Base-by-base conservation (phyloP, 176 grass and related monocot species). In the Guadua angustifolia region DNA sequence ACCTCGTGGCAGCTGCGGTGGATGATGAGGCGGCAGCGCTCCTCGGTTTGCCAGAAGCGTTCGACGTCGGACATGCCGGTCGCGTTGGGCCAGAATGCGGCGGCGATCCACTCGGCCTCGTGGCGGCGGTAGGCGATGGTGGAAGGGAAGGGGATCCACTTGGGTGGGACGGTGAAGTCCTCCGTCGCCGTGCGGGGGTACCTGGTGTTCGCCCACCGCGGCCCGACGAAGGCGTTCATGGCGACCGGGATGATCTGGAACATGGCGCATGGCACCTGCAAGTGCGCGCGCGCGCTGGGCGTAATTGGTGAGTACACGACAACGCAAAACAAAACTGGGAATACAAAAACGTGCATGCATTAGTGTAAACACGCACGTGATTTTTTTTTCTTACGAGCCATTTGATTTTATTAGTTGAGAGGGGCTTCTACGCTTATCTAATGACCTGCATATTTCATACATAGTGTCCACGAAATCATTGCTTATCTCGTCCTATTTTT, bases 1-100 rank as follows among this genome's bases (percentile, higher is more conserved):
- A 90, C 18, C 52, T 86, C 84, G 9, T 60, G 15, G 76, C 87
- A 87, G 59, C 83, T 86, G 16, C 92, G 85, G 15, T 80, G 24
- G 42, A 82, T 80, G 71, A 68, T 8, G 61, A 94, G 38, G 33
- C 66, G 78, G 62, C 92, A 86, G 5, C 44, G 14, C 2, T 73
- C 51, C 18, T 13, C 0, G 1, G 21, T 68, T 15, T 3, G 12
- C 45, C 17, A 61, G 1, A 67, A 0, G 24, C 91, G 69, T 4
- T 71, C 81, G 0, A 19, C 0, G 82, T 89, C 71, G 43, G 77
- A 76, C 19, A 91, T 7, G 5, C 83, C 83, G 3, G 74, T 71
- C 61, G 72, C 75, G 77, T 88, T 79, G 17, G 26, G 14, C 18
- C 2, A 14, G 50, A 61, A 49, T 18, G 14, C 0, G 44, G 21